Conservation (phyloP, 1,284 basidiomycete genomes). For the Takashimella tepidaria region DNA sequence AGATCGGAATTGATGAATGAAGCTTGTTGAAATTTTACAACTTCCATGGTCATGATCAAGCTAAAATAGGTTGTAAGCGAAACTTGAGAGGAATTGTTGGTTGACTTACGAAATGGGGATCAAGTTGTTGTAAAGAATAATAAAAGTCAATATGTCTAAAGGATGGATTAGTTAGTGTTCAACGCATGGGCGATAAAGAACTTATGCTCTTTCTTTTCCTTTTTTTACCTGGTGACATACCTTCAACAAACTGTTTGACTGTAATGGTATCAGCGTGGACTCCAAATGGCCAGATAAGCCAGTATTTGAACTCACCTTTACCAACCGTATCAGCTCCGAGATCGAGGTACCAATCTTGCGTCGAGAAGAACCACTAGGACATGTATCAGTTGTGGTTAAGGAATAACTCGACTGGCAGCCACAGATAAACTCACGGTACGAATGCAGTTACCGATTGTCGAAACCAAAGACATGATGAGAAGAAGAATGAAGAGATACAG, state of each 20-base stretch:
- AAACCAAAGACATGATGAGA: constrained; percentile 79
- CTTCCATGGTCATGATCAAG: constrained; percentile 98
- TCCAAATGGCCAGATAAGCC: no score
- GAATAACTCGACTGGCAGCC: no score
- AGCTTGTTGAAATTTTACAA: constrained; percentile 98
- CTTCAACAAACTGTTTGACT: constrained; percentile 78
- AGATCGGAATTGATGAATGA: constrained; percentile 94
- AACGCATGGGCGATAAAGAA: constrained; percentile 1
- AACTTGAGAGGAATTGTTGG: no score
- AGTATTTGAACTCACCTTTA: constrained; percentile 39
- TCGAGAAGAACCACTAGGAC: constrained; percentile 70
- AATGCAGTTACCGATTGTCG: constrained; percentile 86
- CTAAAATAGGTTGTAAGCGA: no score
- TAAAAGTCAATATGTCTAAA: constrained; percentile 93
- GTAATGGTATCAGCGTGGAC: background rate
- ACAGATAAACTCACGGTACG: constrained; percentile 51
- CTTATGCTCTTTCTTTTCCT: no score
- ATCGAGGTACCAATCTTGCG: constrained; percentile 74
- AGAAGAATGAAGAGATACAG: constrained; percentile 91
- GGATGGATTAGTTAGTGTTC: constrained; percentile 39
- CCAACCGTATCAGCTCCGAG: constrained; percentile 42
- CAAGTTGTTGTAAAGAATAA: constrained; percentile 98
- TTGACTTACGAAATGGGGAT: constrained; percentile 79
- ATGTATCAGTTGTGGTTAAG: background rate
- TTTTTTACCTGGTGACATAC: constrained; percentile 49